These are phyloP conservation scores for Tylopilus subfusipes DNA, from an alignment of 768 basidiomycete species.

Conservation along the genomic window DNA sequence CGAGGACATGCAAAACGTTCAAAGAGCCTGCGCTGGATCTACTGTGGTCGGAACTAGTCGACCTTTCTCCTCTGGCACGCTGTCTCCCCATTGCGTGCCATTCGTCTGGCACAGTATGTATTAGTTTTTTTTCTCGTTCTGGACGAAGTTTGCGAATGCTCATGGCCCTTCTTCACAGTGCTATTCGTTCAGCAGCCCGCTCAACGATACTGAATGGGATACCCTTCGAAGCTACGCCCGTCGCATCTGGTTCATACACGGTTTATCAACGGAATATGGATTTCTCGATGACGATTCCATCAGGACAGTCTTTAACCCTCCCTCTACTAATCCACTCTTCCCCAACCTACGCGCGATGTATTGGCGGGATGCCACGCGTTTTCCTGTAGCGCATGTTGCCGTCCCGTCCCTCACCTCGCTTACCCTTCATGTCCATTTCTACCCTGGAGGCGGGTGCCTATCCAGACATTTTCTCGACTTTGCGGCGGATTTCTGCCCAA, in stretches of 20 bases:
- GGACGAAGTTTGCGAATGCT: neutral
- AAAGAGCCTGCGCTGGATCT: neutral
- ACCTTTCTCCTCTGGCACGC: neutral
- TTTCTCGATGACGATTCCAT: neutral
- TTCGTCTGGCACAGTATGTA: neutral
- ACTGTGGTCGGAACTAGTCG: neutral
- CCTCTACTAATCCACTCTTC: neutral
- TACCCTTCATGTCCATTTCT: neutral
- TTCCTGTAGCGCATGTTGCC: neutral
- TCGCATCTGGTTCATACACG: neutral
- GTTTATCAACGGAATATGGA: neutral
- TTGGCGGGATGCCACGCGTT: neutral
- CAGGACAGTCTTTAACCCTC: neutral
- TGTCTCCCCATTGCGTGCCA: neutral
- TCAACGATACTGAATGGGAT: neutral
- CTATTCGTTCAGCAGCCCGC: neutral
- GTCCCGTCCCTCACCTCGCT: neutral
- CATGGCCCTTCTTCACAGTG: neutral
- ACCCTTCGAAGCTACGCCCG: neutral
- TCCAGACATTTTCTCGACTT: neutral
- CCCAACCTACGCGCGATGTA: neutral
- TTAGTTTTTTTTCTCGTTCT: neutral
- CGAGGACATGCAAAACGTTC: neutral
- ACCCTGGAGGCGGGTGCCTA: neutral
- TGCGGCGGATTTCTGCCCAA: neutral